Evolutionary conservation across 2,329 filamentous ascomycete species (phyloP).

Genomic region (Tetracladium maxilliforme): DNA sequence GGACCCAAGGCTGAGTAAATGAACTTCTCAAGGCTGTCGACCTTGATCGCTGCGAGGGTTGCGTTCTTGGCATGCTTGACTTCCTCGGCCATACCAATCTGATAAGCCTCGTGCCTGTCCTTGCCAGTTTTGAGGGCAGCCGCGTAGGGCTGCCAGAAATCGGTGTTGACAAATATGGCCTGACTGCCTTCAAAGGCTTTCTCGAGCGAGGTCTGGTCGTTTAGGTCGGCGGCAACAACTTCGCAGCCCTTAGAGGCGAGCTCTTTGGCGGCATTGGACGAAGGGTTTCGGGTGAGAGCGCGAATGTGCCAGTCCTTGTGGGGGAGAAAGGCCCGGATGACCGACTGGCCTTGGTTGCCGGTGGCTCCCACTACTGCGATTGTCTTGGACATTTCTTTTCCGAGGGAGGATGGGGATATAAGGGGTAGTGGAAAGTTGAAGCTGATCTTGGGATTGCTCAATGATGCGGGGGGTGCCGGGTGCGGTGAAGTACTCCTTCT

Average conservation of each 20-base stretch:
- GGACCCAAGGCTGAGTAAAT: constrained; percentile 11
- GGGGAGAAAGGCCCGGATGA: constrained; percentile 11
- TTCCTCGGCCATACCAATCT: too few species aligned
- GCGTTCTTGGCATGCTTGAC: constrained; percentile 13
- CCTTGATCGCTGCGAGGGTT: constrained; percentile 9
- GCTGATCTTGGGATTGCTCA: too few species aligned
- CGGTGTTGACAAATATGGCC: constrained; percentile 12
- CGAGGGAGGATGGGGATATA: too few species aligned
- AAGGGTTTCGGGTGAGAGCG: constrained; percentile 12
- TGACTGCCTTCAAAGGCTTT: constrained; percentile 9
- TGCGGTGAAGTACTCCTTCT: too few species aligned
- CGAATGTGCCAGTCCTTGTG: constrained; percentile 11
- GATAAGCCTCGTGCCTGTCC: constrained; percentile 6
- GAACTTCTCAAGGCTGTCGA: constrained; percentile 13
- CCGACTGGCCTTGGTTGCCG: constrained; percentile 10
- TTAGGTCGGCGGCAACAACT: constrained; percentile 11
- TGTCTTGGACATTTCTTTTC: constrained; percentile 2
- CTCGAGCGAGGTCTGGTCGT: constrained; percentile 7
- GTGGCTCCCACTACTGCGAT: constrained; percentile 1
- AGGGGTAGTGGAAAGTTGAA: not conserved
- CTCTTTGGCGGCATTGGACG: constrained; percentile 7
- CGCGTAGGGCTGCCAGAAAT: constrained; percentile 8
- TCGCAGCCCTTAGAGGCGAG: constrained; percentile 10
- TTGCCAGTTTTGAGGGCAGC: not conserved
- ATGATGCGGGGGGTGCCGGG: too few species aligned